Percentiles rank a stretch among this genome's conserved stretches.
Conservation (phyloP, 2,329 filamentous ascomycete genomes). For the Chaetomiaceae sp. region DNA sequence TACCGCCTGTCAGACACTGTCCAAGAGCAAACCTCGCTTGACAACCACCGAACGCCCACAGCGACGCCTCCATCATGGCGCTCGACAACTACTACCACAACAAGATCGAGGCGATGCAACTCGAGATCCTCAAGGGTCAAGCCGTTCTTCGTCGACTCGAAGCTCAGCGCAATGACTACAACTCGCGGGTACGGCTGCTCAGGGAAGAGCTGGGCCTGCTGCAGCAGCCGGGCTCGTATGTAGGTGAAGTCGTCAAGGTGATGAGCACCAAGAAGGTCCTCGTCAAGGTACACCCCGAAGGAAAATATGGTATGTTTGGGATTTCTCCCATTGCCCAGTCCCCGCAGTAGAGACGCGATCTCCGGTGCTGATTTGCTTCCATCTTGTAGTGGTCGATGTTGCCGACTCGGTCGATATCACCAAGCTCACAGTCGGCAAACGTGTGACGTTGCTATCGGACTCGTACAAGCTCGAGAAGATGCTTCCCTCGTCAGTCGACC, state of each 20-base stretch:
- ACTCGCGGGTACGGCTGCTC: slow-evolving; percentile 90
- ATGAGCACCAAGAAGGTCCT: slow-evolving; percentile 99
- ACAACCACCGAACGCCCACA: neutral
- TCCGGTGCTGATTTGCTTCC: slow-evolving; percentile 1
- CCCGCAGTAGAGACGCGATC: no score
- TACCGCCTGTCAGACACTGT: neutral
- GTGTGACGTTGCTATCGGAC: slow-evolving; percentile 92
- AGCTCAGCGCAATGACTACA: slow-evolving; percentile 98
- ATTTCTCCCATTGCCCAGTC: neutral
- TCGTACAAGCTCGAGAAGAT: slow-evolving; percentile 99
- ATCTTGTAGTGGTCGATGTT: slow-evolving; percentile 77
- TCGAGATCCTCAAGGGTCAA: slow-evolving; percentile 99
- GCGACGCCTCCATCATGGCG: slow-evolving; percentile 65
- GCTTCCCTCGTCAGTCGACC: slow-evolving; percentile 95
- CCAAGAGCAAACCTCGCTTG: neutral
- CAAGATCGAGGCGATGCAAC: slow-evolving; percentile 99
- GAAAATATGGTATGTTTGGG: slow-evolving; percentile 82
- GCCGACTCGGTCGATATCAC: slow-evolving; percentile 88
- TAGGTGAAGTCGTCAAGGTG: slow-evolving; percentile 99
- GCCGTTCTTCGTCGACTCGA: slow-evolving; percentile 90
- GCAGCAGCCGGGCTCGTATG: slow-evolving; percentile 96
- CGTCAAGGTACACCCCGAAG: slow-evolving; percentile 97
- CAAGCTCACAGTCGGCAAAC: slow-evolving; percentile 96
- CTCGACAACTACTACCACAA: slow-evolving; percentile 99
- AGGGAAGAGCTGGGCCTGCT: slow-evolving; percentile 92